Evolutionary conservation across 2,329 filamentous ascomycete genomes (phyloP).

Genomic region (Fusarium setosum): DNA sequence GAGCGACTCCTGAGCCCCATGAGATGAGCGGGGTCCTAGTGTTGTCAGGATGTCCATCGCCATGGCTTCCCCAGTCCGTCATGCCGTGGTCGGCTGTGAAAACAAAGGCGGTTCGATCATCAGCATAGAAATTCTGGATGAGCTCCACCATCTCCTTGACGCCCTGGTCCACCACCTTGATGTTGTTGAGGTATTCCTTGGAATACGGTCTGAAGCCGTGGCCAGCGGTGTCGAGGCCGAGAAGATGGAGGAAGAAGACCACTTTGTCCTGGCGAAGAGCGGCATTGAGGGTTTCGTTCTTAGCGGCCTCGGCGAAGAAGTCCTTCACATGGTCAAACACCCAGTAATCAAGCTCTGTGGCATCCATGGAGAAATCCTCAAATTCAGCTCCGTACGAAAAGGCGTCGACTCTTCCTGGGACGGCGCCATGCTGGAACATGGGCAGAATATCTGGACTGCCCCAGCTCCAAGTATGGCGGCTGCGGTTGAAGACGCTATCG

Average conservation of each 20-base stretch:
- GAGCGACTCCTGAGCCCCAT: constrained; percentile 92
- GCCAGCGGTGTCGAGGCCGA: constrained; percentile 91
- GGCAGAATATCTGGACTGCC: constrained; percentile 96
- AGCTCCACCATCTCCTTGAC: constrained; percentile 85
- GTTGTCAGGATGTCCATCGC: constrained; percentile 97
- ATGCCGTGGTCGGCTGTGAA: constrained; percentile 99
- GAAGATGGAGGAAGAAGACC: constrained; percentile 94
- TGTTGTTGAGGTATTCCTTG: constrained; percentile 93
- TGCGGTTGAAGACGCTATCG: constrained; percentile 98
- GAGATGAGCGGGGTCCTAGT: constrained; percentile 92
- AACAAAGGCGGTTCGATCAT: constrained; percentile 89
- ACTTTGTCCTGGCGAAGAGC: constrained; percentile 84
- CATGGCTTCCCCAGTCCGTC: constrained; percentile 99
- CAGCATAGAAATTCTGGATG: constrained; percentile 86
- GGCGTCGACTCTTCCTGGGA: constrained; percentile 87
- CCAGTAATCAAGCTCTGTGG: constrained; percentile 87
- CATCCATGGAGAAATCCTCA: constrained; percentile 90
- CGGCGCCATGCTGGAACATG: constrained; percentile 96
- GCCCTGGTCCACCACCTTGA: constrained; percentile 92
- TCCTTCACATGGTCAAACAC: constrained; percentile 95
- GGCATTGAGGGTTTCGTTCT: constrained; percentile 78
- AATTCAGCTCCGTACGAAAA: constrained; percentile 84
- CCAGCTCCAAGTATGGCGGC: constrained; percentile 98
- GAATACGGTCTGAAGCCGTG: constrained; percentile 92
- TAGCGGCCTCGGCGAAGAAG: constrained; percentile 83